Evolutionary conservation across 2,329 filamentous ascomycete species (phyloP).

Genomic region (Penicillium glabrum): DNA sequence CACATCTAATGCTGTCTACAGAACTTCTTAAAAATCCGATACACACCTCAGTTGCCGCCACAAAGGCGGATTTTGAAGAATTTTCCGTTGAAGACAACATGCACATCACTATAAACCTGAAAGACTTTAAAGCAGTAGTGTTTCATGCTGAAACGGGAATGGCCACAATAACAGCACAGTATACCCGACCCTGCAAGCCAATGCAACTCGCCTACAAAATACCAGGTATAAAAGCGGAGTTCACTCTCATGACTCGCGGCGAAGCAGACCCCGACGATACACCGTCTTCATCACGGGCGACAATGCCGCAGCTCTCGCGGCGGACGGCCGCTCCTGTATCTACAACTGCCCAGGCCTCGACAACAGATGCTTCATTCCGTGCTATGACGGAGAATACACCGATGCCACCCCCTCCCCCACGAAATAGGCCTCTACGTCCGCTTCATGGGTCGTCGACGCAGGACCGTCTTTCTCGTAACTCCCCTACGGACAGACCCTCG

Average conservation of each 20-base stretch:
- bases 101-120: slow-evolving; percentile 63
- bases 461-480: slow-evolving; percentile 19
- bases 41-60: slow-evolving; percentile 63
- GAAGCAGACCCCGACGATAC: slow-evolving; percentile 45
- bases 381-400: slow-evolving; percentile 15
- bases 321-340: slow-evolving; percentile 32
- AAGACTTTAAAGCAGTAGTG: slow-evolving; percentile 66
- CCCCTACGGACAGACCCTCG: slow-evolving; percentile 20
- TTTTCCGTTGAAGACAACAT: slow-evolving; percentile 60
- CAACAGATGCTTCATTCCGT: slow-evolving; percentile 10
- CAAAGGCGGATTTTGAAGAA: slow-evolving; percentile 61
- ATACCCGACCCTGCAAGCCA: slow-evolving; percentile 60
- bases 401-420: slow-evolving; percentile 31
- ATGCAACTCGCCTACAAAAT: slow-evolving; percentile 61
- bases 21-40: slow-evolving; percentile 65
- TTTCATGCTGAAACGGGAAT: slow-evolving; percentile 61
- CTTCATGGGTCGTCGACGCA: slow-evolving; percentile 31
- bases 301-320: slow-evolving; percentile 40
- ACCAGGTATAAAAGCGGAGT: slow-evolving; percentile 58
- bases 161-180: slow-evolving; percentile 55
- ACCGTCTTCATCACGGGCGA: slow-evolving; percentile 42
- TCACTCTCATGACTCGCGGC: slow-evolving; percentile 65
- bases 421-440: slow-evolving; percentile 32
- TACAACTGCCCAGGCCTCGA: slow-evolving; percentile 17
- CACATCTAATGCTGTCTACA: slow-evolving; percentile 22